Conservation (phyloP, 2,329 filamentous ascomycete genomes). For the Botrytis sinoallii region DNA sequence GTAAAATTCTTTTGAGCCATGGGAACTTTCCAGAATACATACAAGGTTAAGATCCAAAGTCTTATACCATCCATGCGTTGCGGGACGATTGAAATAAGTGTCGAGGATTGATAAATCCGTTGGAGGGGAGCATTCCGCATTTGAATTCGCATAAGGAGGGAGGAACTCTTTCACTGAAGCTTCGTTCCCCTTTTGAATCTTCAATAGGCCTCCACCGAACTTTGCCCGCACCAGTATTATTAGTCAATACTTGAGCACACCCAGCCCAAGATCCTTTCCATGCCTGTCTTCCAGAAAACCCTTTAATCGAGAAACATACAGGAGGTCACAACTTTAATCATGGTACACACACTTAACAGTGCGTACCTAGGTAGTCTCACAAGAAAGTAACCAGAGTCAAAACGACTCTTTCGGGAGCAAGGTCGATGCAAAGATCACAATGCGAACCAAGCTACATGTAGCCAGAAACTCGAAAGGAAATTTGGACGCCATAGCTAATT, state of each 20-base stretch:
- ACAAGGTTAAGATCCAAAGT: neutral
- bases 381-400: neutral
- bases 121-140: neutral
- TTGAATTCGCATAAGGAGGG: neutral
- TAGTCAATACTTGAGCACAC: neutral
- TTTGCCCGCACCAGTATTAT: neutral
- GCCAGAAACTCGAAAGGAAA: constrained; percentile 5
- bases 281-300: neutral
- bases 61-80: neutral
- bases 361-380: neutral
- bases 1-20: constrained; percentile 83
- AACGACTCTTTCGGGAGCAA: neutral
- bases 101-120: neutral
- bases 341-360: constrained; percentile 2
- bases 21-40: neutral
- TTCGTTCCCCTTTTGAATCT: neutral
- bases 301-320: neutral
- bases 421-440: neutral
- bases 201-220: neutral
- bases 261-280: neutral
- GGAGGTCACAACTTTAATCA: neutral
- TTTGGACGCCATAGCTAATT: neutral
- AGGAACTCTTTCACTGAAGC: neutral
- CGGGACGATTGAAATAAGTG: neutral
- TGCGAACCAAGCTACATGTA: neutral